phyloP scores from a whole-genome alignment of 78 protist genomes.

The Speleostelium caveatum region DNA sequence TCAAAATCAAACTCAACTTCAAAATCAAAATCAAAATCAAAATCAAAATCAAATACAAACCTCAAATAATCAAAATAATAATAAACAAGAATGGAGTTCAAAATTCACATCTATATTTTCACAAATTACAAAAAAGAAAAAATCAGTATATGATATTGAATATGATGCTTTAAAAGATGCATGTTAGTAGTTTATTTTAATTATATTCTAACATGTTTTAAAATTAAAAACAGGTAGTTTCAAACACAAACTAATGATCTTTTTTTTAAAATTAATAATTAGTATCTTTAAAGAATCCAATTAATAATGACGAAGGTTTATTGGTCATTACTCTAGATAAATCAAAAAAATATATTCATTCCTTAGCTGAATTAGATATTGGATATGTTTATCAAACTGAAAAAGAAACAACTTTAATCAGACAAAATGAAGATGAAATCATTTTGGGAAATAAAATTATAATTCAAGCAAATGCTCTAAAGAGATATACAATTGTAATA shows the following conservation, averaged over 20 bases:
- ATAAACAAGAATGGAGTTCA: constrained; percentile 49
- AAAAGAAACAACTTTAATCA: constrained; percentile 45
- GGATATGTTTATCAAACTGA: constrained; percentile 63
- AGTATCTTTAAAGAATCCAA: constrained; percentile 62
- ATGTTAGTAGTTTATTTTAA: background rate
- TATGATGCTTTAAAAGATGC: constrained; percentile 71
- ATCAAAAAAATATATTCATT: constrained; percentile 67
- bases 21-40: background rate
- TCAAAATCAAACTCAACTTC: background rate
- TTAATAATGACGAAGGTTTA: constrained; percentile 64
- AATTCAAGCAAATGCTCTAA: constrained; percentile 68
- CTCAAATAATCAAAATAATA: constrained; percentile 1
- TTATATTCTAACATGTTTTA: background rate
- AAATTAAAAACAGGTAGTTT: background rate
- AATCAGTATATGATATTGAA: constrained; percentile 62
- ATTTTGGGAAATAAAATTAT: constrained; percentile 60
- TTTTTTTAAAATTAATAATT: background rate
- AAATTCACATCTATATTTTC: constrained; percentile 50
- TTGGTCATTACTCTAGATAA: constrained; percentile 50
- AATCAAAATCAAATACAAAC: background rate
- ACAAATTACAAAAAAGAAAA: constrained; percentile 43
- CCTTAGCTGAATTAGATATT: constrained; percentile 47
- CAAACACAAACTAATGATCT: background rate
- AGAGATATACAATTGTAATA: constrained; percentile 55
- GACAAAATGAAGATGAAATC: constrained; percentile 74